Conservation (phyloP, 202 grass and related monocot species). For the Bolboschoenoplectus hybrid region DNA sequence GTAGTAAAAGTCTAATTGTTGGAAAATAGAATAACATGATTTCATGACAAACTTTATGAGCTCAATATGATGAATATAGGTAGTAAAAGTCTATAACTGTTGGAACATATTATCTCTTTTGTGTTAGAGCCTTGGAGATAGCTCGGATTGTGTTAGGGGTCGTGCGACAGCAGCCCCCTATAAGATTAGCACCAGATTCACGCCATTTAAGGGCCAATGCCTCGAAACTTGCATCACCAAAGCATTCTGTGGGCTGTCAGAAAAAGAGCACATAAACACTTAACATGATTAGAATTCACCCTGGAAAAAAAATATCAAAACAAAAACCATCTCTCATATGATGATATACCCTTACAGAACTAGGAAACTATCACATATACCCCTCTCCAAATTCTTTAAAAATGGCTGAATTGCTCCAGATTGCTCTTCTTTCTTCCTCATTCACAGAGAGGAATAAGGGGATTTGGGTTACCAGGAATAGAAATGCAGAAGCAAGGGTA, state of each 20-base stretch:
- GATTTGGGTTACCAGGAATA: background rate
- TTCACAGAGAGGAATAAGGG: background rate
- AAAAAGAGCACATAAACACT: background rate
- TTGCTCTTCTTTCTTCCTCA: too few species aligned
- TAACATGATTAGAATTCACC: background rate
- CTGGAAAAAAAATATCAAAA: background rate
- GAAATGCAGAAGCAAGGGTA: background rate
- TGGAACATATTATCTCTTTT: background rate
- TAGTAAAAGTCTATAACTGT: background rate
- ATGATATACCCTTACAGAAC: background rate
- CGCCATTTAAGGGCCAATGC: conserved; percentile 59
- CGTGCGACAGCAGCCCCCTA: conserved; percentile 80
- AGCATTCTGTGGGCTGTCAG: conserved; percentile 53
- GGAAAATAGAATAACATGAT: background rate
- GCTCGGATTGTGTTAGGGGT: conserved; percentile 68
- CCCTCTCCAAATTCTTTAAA: too few species aligned
- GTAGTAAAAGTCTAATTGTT: background rate
- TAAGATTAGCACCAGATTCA: conserved; percentile 68
- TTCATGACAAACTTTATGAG: background rate
- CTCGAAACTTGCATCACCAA: conserved; percentile 65
- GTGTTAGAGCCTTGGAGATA: conserved; percentile 61
- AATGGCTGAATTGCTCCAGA: too few species aligned
- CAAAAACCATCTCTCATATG: background rate
- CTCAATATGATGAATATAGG: conserved; percentile 12
- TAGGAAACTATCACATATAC: too few species aligned